Conservation (phyloP, 2,329 filamentous ascomycete genomes). For the Cladorrhinum sp. region DNA sequence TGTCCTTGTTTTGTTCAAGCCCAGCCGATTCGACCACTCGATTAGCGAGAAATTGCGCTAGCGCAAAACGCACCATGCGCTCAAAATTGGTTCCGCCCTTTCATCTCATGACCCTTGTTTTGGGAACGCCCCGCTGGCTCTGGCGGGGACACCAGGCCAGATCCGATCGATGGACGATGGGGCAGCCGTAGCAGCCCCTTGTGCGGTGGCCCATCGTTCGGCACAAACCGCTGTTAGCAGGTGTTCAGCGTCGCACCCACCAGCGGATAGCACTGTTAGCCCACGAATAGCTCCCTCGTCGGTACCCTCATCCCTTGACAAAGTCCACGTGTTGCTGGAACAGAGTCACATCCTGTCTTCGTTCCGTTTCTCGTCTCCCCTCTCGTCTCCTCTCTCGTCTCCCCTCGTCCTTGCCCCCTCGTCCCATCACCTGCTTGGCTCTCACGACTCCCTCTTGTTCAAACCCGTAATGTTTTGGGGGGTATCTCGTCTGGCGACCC, state of each 20-base stretch:
- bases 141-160: slow-evolving; percentile 21
- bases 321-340: slow-evolving; percentile 5
- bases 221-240: slow-evolving; percentile 1
- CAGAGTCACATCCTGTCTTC: slow-evolving; percentile 2
- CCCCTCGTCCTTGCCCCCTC: neutral
- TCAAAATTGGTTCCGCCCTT: slow-evolving; percentile 24
- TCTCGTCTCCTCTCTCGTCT: neutral
- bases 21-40: slow-evolving; percentile 28
- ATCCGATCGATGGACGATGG: slow-evolving; percentile 21
- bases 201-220: slow-evolving; percentile 8
- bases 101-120: slow-evolving; percentile 22
- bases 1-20: slow-evolving; percentile 21
- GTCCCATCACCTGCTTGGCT: neutral
- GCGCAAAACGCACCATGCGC: slow-evolving; percentile 2
- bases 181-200: slow-evolving; percentile 2
- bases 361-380: neutral
- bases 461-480: neutral
- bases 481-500: neutral
- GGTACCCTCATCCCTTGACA: neutral
- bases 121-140: slow-evolving; percentile 4
- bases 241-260: neutral
- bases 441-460: neutral
- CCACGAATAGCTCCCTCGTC: neutral
- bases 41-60: slow-evolving; percentile 25
- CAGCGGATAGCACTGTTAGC: neutral